Conservation (phyloP, 176 grass and related monocot genomes). For the Lolium multiflorum region DNA sequence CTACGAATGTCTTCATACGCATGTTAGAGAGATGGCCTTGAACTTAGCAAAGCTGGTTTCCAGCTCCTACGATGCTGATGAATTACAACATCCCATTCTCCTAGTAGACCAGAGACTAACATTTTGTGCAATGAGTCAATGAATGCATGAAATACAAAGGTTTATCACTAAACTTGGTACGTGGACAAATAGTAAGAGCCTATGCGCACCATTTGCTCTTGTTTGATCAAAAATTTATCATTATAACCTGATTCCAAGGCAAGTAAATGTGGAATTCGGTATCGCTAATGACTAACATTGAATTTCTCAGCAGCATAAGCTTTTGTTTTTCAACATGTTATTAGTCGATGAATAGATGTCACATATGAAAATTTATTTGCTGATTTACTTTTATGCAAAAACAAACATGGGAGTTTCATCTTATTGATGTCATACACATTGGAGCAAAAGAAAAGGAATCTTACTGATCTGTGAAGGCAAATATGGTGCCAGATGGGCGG, state of each 20-base stretch:
- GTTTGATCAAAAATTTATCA: conserved; percentile 24
- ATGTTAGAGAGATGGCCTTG: neutral
- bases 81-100: conserved; percentile 15
- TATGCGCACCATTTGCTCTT: neutral
- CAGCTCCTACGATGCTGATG: neutral
- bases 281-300: conserved; percentile 2
- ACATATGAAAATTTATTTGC: neutral
- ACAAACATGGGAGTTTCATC: neutral
- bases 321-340: conserved; percentile 8
- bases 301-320: neutral
- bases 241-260: neutral
- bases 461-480: conserved; percentile 98
- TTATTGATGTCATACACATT: conserved; percentile 1
- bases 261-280: conserved; percentile 17
- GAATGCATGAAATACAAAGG: neutral
- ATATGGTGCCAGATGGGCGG: conserved; percentile 93
- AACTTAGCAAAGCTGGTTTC: conserved; percentile 31
- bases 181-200: conserved; percentile 1
- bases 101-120: neutral
- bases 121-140: neutral
- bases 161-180: conserved; percentile 18
- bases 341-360: neutral
- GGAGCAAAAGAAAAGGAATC: conserved; percentile 33
- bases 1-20: neutral
- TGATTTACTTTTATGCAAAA: conserved; percentile 9